phyloP scores from a whole-genome alignment of 805 yeast species.

The Candida morakotiae region DNA sequence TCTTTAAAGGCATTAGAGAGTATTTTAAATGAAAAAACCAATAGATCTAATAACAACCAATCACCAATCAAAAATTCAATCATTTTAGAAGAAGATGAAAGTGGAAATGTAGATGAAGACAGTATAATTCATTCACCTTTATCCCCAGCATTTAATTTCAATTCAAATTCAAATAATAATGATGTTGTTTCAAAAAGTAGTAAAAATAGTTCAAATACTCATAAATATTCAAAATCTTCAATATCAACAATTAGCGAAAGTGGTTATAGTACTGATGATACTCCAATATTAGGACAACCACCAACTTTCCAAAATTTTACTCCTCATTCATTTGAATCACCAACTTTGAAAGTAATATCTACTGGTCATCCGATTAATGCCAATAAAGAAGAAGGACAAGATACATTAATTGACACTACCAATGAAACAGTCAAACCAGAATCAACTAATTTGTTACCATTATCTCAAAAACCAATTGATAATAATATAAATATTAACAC shows the following conservation, averaged over 20 bases:
- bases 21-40: slow-evolving; percentile 21
- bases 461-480: background rate
- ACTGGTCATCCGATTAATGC: background rate
- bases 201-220: slow-evolving; percentile 3
- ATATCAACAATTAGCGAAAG: slow-evolving; percentile 19
- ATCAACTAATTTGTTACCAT: background rate
- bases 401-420: slow-evolving; percentile 18
- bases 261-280: slow-evolving; percentile 17
- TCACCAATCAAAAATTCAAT: slow-evolving; percentile 14
- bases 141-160: slow-evolving; percentile 1
- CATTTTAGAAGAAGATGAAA: slow-evolving; percentile 17
- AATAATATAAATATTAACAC: background rate
- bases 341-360: slow-evolving; percentile 9
- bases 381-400: slow-evolving; percentile 22
- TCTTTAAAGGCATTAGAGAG: slow-evolving; percentile 38
- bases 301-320: slow-evolving; percentile 21
- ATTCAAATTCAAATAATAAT: background rate
- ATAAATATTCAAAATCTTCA: slow-evolving; percentile 10
- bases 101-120: slow-evolving; percentile 2
- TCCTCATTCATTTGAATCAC: slow-evolving; percentile 11
- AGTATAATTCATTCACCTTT: background rate
- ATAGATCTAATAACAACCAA: background rate
- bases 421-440: slow-evolving; percentile 4
- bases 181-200: slow-evolving; percentile 12
- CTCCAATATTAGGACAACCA: slow-evolving; percentile 22